Evolutionary conservation across 2,329 filamentous ascomycete genomes (phyloP).

Genomic region (Ophiocordyceps unilateralis): DNA sequence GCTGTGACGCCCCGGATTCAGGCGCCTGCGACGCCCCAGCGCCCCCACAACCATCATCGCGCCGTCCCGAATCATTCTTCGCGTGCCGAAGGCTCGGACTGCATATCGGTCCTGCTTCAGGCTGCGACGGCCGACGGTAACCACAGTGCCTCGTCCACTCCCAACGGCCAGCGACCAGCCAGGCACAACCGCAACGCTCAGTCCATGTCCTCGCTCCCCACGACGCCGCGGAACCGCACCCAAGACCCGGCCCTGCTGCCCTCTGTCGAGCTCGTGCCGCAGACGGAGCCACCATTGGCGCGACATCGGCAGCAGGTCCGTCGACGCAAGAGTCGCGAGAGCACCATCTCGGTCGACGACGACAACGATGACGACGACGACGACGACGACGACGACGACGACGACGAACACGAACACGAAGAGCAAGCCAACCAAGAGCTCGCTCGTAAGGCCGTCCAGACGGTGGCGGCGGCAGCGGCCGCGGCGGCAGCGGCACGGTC

Average conservation of each 20-base stretch:
- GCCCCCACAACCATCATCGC: slow-evolving; percentile 18
- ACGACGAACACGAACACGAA: too few species aligned
- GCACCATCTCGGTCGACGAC: slow-evolving; percentile 60
- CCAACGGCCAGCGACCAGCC: slow-evolving; percentile 24
- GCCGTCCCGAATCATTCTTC: slow-evolving; percentile 30
- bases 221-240: slow-evolving; percentile 47
- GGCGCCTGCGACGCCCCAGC: slow-evolving; percentile 24
- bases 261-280: slow-evolving; percentile 43
- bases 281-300: slow-evolving; percentile 33
- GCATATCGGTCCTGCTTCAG: slow-evolving; percentile 64
- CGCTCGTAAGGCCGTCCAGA: slow-evolving; percentile 34
- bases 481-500: slow-evolving; percentile 13
- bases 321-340: slow-evolving; percentile 63
- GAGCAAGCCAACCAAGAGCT: slow-evolving; percentile 29
- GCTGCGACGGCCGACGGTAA: slow-evolving; percentile 48
- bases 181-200: slow-evolving; percentile 62
- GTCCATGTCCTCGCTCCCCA: slow-evolving; percentile 70
- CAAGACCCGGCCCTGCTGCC: slow-evolving; percentile 38
- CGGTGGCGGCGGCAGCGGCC: slow-evolving; percentile 35
- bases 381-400: too few species aligned
- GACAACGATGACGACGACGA: too few species aligned
- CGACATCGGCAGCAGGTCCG: too few species aligned
- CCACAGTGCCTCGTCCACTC: slow-evolving; percentile 58
- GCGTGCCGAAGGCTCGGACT: slow-evolving; percentile 26
- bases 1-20: slow-evolving; percentile 39